These are phyloP conservation scores for Takashimella tepidaria DNA, from an alignment of 1,284 basidiomycete species.

Conservation along the genomic window DNA sequence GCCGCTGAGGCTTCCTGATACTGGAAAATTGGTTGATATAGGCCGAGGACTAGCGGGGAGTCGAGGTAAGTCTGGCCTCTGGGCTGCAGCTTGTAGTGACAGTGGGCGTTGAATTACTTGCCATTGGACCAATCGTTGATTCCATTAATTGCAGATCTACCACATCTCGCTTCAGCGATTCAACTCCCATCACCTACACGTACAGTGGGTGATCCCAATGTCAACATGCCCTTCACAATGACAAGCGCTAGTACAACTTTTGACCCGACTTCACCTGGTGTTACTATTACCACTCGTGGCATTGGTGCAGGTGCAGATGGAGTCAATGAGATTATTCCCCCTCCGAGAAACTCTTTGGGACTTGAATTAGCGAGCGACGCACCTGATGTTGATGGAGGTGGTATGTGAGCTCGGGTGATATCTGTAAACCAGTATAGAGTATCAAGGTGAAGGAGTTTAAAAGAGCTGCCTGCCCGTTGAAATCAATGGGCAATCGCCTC, in stretches of 20 bases:
- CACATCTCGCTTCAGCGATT: background rate
- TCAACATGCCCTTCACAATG: background rate
- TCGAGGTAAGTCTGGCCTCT: too few species aligned
- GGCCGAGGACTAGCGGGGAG: slow-evolving; percentile 3
- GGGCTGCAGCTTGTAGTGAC: too few species aligned
- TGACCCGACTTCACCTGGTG: background rate
- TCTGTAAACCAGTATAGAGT: too few species aligned
- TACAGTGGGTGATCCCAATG: slow-evolving; percentile 1
- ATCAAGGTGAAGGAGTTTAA: too few species aligned
- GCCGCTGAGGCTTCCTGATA: slow-evolving; percentile 1
- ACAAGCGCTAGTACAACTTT: background rate
- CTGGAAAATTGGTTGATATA: background rate
- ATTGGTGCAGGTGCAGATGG: background rate
- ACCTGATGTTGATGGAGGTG: slow-evolving; percentile 19
- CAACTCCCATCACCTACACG: background rate
- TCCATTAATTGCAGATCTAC: too few species aligned
- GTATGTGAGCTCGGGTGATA: background rate
- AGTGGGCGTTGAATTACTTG: too few species aligned
- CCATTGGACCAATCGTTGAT: too few species aligned
- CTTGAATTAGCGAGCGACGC: slow-evolving; percentile 15
- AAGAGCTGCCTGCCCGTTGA: too few species aligned
- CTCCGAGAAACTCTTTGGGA: slow-evolving; percentile 15
- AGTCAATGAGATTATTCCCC: background rate
- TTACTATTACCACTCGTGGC: background rate
- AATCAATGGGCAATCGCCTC: too few species aligned